Evolutionary conservation across 2,329 filamentous ascomycete species (phyloP).

Genomic region (Emergomyces pasteurianus): DNA sequence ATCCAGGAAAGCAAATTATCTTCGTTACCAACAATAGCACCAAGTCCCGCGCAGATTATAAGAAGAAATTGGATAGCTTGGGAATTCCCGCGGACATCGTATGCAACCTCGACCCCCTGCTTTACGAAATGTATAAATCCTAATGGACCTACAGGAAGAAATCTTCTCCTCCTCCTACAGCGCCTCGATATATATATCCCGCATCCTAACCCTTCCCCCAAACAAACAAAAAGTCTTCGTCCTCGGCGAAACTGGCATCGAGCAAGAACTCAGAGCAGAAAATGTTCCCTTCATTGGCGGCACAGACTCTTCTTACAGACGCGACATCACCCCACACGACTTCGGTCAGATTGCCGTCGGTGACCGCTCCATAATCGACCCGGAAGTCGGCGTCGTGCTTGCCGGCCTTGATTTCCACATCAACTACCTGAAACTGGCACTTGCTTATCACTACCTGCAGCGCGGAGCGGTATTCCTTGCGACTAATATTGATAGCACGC

Average conservation of each 20-base stretch:
- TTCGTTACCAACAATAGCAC: conserved; percentile 99
- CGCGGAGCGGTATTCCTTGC: conserved; percentile 75
- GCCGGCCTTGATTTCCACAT: conserved; percentile 87
- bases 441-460: conserved; percentile 75
- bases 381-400: conserved; percentile 79
- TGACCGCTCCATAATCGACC: conserved; percentile 63
- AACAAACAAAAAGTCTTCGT: conserved; percentile 90
- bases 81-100: conserved; percentile 64
- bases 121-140: not conserved
- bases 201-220: conserved; percentile 67
- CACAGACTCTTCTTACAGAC: conserved; percentile 64
- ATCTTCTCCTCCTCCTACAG: conserved; percentile 95
- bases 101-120: conserved; percentile 11
- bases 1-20: conserved; percentile 71
- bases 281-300: conserved; percentile 72
- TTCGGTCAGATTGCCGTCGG: conserved; percentile 61
- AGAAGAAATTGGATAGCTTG: conserved; percentile 73
- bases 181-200: conserved; percentile 86
- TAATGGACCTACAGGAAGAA: conserved; percentile 50
- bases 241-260: conserved; percentile 81
- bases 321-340: conserved; percentile 70
- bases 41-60: conserved; percentile 85
- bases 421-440: conserved; percentile 84
- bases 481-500: conserved; percentile 83
- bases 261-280: conserved; percentile 74